Evolutionary conservation across 2,329 filamentous ascomycete genomes (phyloP).

Genomic region (Cladosporium sp.): DNA sequence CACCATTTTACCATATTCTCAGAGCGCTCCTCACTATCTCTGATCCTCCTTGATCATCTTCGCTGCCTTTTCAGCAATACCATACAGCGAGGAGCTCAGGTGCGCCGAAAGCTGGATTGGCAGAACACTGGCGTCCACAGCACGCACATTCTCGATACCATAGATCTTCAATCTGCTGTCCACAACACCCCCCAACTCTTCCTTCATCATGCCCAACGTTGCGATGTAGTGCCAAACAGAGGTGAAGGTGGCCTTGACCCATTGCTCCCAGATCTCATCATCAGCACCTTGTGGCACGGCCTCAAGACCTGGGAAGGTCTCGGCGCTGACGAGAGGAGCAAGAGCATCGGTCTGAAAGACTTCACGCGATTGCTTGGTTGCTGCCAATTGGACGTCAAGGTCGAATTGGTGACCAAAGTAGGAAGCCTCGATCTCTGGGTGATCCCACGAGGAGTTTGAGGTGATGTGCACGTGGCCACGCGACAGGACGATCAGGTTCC

Average conservation of each 20-base stretch:
- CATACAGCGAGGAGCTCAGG: slow-evolving; percentile 28
- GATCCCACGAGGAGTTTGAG: slow-evolving; percentile 24
- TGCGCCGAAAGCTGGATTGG: slow-evolving; percentile 30
- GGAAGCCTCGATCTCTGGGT: slow-evolving; percentile 39
- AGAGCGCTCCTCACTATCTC: neutral
- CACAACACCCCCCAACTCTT: slow-evolving; percentile 27
- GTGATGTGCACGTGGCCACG: slow-evolving; percentile 24
- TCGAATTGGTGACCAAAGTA: slow-evolving; percentile 41
- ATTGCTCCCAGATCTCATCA: slow-evolving; percentile 22
- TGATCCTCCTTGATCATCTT: slow-evolving; percentile 24
- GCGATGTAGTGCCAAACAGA: slow-evolving; percentile 29
- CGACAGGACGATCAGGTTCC: slow-evolving; percentile 31
- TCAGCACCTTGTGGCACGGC: slow-evolving; percentile 12
- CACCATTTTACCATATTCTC: too few species aligned
- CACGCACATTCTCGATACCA: slow-evolving; percentile 33
- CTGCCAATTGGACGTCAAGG: slow-evolving; percentile 30
- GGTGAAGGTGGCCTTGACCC: slow-evolving; percentile 23
- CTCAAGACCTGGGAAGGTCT: slow-evolving; percentile 24
- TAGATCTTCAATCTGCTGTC: slow-evolving; percentile 35
- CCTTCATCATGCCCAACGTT: slow-evolving; percentile 23
- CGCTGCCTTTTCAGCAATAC: slow-evolving; percentile 30
- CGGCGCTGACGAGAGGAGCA: slow-evolving; percentile 25
- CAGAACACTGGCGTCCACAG: slow-evolving; percentile 35
- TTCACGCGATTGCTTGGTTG: slow-evolving; percentile 31
- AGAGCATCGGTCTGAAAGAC: slow-evolving; percentile 24